A percentile compares a stretch with the other conserved stretches of the same genome.
Evolutionary conservation across 2,329 filamentous ascomycete genomes (phyloP).

Genomic region (Colletotrichum chrysophilum): DNA sequence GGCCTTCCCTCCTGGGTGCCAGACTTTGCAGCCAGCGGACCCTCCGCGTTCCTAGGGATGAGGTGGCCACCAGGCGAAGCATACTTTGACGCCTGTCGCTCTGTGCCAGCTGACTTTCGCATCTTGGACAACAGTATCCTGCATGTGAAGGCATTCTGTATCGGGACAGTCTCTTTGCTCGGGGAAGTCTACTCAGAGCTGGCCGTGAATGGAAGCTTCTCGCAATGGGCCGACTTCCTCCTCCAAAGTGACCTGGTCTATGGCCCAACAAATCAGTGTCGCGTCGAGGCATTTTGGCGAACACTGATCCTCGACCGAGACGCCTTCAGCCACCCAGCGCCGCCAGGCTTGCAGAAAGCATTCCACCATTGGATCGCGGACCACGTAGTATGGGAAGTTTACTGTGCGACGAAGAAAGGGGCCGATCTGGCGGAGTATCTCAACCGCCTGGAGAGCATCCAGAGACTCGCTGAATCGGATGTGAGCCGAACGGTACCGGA

Average conservation of each 20-base stretch:
- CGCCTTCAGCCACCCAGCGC: neutral
- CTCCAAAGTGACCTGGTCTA: slow-evolving; percentile 26
- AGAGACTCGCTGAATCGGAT: neutral
- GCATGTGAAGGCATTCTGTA: neutral
- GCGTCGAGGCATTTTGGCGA: slow-evolving; percentile 31
- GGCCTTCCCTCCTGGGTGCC: slow-evolving; percentile 25
- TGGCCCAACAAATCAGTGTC: slow-evolving; percentile 23
- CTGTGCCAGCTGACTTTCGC: neutral
- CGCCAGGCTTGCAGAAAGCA: neutral
- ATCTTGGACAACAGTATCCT: neutral
- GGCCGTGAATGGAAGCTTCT: slow-evolving; percentile 4
- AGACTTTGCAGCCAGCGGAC: slow-evolving; percentile 24
- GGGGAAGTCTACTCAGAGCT: slow-evolving; percentile 10
- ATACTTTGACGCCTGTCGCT: slow-evolving; percentile 1
- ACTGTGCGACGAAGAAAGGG: neutral
- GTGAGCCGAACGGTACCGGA: neutral
- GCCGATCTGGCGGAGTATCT: neutral
- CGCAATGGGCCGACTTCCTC: slow-evolving; percentile 15
- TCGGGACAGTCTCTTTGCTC: neutral
- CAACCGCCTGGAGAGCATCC: neutral
- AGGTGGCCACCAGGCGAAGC: neutral
- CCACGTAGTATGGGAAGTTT: slow-evolving; percentile 7
- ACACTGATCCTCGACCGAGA: slow-evolving; percentile 29
- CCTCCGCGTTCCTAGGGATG: neutral
- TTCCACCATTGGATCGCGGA: slow-evolving; percentile 9